Base-by-base conservation (phyloP, 1,284 basidiomycete genomes). In the Marasmius oreades region DNA sequence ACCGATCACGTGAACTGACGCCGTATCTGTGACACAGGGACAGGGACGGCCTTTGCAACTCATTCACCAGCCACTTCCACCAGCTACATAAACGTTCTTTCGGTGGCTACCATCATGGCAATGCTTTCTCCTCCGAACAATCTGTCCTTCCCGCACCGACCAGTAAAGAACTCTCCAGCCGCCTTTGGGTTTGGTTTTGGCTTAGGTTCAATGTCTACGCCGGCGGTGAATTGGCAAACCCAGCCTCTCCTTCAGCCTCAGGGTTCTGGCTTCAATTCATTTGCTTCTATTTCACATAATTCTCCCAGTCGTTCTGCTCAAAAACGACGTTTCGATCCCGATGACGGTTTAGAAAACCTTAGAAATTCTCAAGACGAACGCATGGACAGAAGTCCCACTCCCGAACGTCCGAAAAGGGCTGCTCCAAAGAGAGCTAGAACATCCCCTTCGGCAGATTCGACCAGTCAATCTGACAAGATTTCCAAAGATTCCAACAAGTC, bases 301-400 rank as follows among this genome's bases (percentile, higher is more conserved):
- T 66, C 70, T 26, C 66, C 62, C 39, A 69, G 65, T 22, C 77
- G 82, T 18, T 31, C 47, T 44, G 62, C 69, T 10, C 77, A 80
- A 65, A 91, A 91, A 67, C 74, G 89, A 55, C 75, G 85, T 52
- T 75, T 78, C 59, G 89, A 90, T 53, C 67, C 71, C 1, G 84
- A 88, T 33, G 86, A 86, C 12, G 69, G 81, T 42, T 58, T 66
- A 59, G 71, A 74, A 57, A 61, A 66, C 63, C 64, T 58, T 20
- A 69, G 69, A 42, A 7, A 42, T 20, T 20, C 39, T n/a, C 70
- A 78, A 53, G 88, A 90, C 62, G 80, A 86, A 58, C 77, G 82
- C 18, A 91, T 91, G 89, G 88, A 91, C 67, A 79, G 88, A 61
- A 90, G 88, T 62, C 88, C 89, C 10, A 89, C 88, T 7, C 89